phyloP scores from a whole-genome alignment of 108 stramenopile species.

The Nitzschia sp. region DNA sequence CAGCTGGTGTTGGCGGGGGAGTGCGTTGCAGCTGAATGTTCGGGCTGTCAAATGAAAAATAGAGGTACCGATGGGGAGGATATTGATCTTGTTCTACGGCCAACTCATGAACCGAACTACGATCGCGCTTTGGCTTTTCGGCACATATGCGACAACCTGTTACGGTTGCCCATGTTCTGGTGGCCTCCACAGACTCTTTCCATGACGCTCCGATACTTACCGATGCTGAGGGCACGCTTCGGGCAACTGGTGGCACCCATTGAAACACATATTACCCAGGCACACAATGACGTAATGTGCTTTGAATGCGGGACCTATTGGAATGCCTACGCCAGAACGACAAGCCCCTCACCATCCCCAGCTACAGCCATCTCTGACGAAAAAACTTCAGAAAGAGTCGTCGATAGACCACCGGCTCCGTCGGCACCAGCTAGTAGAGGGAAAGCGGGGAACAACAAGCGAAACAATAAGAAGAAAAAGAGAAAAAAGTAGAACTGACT shows the following conservation, averaged over 20 bases:
- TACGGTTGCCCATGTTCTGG: constrained; percentile 11
- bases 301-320: constrained; percentile 22
- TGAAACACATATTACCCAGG: background rate
- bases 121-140: constrained; percentile 21
- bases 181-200: constrained; percentile 13
- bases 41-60: constrained; percentile 8
- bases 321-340: constrained; percentile 7
- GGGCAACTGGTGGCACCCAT: constrained; percentile 1
- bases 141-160: constrained; percentile 17
- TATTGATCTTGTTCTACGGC: background rate
- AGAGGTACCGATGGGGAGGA: background rate
- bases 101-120: constrained; percentile 10
- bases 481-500: constrained; percentile 8
- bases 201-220: constrained; percentile 18
- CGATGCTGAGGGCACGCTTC: constrained; percentile 9
- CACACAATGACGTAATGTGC: background rate
- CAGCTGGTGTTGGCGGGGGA: constrained; percentile 18
- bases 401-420: too few relatives aligned
- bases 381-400: background rate
- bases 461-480: constrained; percentile 1
- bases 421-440: background rate
- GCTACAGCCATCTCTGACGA: background rate
- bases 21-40: constrained; percentile 24
- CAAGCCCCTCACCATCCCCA: background rate
- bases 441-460: background rate